Evolutionary conservation across 1,284 basidiomycete species (phyloP).

Genomic region (Ustilago loliicola): DNA sequence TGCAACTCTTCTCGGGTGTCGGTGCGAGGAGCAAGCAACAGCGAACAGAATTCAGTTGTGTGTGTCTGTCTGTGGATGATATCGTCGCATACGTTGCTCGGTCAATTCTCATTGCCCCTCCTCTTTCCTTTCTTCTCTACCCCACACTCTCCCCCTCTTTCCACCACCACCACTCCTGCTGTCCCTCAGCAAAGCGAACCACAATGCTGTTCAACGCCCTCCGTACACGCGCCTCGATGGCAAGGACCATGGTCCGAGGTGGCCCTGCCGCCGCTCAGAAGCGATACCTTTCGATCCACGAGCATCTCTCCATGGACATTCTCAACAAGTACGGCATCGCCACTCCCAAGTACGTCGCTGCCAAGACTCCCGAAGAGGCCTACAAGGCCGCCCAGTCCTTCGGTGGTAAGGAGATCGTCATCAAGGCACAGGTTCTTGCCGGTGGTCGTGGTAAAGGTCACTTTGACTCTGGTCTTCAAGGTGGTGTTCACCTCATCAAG

Average conservation of each 20-base stretch:
- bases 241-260: constrained; percentile 53
- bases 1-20: constrained; percentile 14
- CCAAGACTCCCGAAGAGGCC: constrained; percentile 90
- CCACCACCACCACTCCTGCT: constrained; percentile 5
- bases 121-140: not conserved
- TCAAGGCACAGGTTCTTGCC: constrained; percentile 98
- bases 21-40: constrained; percentile 6
- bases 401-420: constrained; percentile 74
- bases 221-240: constrained; percentile 57
- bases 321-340: constrained; percentile 98
- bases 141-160: not conserved
- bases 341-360: constrained; percentile 91
- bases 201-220: constrained; percentile 58
- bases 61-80: constrained; percentile 8
- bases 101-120: constrained; percentile 13
- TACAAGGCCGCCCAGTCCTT: constrained; percentile 89
- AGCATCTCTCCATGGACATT: constrained; percentile 95
- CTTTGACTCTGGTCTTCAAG: constrained; percentile 95
- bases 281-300: constrained; percentile 96
- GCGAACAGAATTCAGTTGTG: not conserved
- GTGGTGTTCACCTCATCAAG: constrained; percentile 95
- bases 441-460: constrained; percentile 98
- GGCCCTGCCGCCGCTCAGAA: constrained; percentile 75
- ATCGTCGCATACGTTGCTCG: not conserved
- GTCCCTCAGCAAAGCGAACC: not conserved